A percentile compares a stretch with the other conserved stretches of the same genome.
Conservation (phyloP, 2,329 filamentous ascomycete species). For the Xylaria hypoxylon region DNA sequence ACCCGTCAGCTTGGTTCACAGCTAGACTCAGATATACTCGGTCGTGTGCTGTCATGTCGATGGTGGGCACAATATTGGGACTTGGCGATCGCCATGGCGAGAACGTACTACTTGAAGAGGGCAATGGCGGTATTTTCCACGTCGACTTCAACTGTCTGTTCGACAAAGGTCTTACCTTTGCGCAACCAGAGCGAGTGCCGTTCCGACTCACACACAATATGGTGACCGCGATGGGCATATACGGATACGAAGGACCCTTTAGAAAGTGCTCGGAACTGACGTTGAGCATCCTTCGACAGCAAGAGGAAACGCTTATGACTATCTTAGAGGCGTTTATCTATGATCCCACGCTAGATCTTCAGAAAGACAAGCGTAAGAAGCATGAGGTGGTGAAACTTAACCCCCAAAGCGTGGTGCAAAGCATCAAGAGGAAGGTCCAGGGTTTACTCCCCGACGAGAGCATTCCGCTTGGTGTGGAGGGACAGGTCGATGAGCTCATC, state of each 20-base stretch:
- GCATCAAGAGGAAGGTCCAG: constrained; percentile 85
- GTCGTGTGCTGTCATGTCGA: constrained; percentile 98
- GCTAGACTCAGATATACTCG: constrained; percentile 90
- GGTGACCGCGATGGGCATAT: constrained; percentile 95
- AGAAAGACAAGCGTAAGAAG: constrained; percentile 75
- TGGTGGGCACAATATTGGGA: constrained; percentile 94
- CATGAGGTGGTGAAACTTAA: constrained; percentile 63
- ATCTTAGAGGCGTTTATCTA: constrained; percentile 97
- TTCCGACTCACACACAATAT: constrained; percentile 99
- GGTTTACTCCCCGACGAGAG: constrained; percentile 87
- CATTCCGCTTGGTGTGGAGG: constrained; percentile 93
- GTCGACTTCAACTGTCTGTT: constrained; percentile 99
- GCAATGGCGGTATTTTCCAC: constrained; percentile 92
- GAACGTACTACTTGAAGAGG: constrained; percentile 95
- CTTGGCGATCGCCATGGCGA: constrained; percentile 96
- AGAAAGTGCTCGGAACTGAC: constrained; percentile 91
- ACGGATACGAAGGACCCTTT: constrained; percentile 94
- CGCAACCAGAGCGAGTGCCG: constrained; percentile 92
- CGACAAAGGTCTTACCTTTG: constrained; percentile 95
- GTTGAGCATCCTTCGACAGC: constrained; percentile 83
- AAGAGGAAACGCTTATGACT: constrained; percentile 96
- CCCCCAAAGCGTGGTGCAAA: constrained; percentile 83
- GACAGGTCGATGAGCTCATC: constrained; percentile 96
- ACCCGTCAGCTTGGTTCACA: constrained; percentile 91
- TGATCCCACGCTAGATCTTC: constrained; percentile 93